Percentiles rank a stretch among this genome's conserved stretches.
Conservation (phyloP, 768 basidiomycete genomes). For the Podaxis rugospora region DNA sequence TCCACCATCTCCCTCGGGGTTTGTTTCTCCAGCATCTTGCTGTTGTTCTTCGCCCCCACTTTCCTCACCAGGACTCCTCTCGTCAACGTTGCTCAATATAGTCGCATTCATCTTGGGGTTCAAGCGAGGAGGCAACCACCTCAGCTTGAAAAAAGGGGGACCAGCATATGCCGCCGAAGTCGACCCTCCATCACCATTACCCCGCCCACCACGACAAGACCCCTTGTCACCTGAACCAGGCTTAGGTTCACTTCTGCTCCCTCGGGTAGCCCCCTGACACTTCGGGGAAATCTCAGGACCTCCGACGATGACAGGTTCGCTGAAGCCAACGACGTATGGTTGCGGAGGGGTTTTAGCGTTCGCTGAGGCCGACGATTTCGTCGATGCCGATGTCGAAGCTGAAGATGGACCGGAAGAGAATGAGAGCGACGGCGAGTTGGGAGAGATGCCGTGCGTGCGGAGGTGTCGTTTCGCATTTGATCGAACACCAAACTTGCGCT, state of each 20-base stretch:
- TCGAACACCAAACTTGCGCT: conserved; percentile 68
- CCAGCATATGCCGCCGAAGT: not conserved
- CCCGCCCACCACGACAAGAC: not conserved
- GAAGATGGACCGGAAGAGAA: not conserved
- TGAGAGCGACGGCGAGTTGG: conserved; percentile 7
- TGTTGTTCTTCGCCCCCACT: not conserved
- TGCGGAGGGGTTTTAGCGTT: not conserved
- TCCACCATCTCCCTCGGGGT: not conserved
- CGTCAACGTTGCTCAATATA: conserved; percentile 16
- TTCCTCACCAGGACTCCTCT: conserved; percentile 8
- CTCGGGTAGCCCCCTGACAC: not conserved
- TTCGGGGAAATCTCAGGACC: not conserved
- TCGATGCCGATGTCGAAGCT: not conserved
- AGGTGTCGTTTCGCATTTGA: conserved; percentile 81
- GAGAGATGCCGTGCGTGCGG: conserved; percentile 61
- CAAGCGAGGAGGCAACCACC: conserved; percentile 41
- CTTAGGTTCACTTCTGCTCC: not conserved
- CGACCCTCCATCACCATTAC: not conserved
- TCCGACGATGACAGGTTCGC: conserved; percentile 27
- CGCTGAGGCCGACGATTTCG: not conserved
- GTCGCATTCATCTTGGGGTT: conserved; percentile 23
- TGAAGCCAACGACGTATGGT: conserved; percentile 35
- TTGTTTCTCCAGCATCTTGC: not conserved
- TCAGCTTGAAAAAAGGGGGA: conserved; percentile 25
- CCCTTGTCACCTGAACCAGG: not conserved